These are phyloP conservation scores for Starmerella kuoi DNA, from an alignment of 805 yeast species.

Conservation along the genomic window DNA sequence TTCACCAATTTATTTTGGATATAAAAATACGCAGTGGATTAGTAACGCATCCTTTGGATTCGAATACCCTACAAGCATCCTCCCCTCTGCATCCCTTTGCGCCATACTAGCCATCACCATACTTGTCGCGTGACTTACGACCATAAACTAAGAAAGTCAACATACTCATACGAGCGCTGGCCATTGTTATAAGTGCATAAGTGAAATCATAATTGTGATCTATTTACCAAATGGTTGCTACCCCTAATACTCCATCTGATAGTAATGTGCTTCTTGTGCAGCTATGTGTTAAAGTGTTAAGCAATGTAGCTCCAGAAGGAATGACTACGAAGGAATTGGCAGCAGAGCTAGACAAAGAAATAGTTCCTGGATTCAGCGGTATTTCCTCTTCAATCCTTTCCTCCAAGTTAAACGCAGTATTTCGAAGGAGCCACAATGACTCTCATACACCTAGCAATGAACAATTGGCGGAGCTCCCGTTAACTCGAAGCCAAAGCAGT, in stretches of 20 bases:
- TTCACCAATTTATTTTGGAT: too few relatives aligned
- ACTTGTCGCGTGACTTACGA: too few relatives aligned
- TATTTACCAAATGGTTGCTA: too few relatives aligned
- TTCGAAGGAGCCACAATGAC: slow-evolving; percentile 25
- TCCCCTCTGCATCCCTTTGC: too few relatives aligned
- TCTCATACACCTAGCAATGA: slow-evolving; percentile 14
- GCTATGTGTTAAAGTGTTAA: slow-evolving; percentile 22
- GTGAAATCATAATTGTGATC: too few relatives aligned
- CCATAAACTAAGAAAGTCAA: too few relatives aligned
- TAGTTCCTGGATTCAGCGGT: slow-evolving; percentile 17
- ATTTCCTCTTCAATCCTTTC: slow-evolving; percentile 27
- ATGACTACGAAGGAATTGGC: slow-evolving; percentile 27
- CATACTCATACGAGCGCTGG: too few relatives aligned
- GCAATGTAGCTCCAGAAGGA: slow-evolving; percentile 21
- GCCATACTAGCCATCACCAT: too few relatives aligned
- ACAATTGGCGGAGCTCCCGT: slow-evolving; percentile 23
- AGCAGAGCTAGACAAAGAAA: slow-evolving; percentile 18
- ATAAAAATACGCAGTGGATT: too few relatives aligned
- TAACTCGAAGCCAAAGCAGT: slow-evolving; percentile 22
- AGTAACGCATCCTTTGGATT: too few relatives aligned
- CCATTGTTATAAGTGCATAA: too few relatives aligned
- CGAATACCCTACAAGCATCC: too few relatives aligned
- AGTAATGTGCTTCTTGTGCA: slow-evolving; percentile 18
- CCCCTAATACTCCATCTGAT: slow-evolving; percentile 3
- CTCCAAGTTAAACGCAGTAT: slow-evolving; percentile 27